Percentiles rank a stretch among this genome's conserved stretches.
phyloP scores from a whole-genome alignment of 495 filamentous ascomycete genomes.

The Haplographium delicatum region DNA sequence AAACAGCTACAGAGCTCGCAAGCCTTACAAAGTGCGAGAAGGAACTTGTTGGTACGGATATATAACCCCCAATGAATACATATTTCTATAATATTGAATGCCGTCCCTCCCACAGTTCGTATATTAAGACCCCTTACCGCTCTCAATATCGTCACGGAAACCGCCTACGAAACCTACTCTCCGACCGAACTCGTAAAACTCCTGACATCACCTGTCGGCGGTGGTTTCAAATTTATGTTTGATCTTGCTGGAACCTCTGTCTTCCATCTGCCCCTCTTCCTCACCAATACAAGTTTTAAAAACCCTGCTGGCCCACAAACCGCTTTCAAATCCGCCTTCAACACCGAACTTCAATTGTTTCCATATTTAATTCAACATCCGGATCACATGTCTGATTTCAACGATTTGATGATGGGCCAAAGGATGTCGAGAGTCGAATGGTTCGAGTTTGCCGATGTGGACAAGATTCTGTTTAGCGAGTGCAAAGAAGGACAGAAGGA shows the following conservation, averaged over 20 bases:
- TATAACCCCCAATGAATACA: background rate
- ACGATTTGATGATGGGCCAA: conserved; percentile 22
- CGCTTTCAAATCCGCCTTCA: conserved; percentile 19
- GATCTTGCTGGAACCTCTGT: conserved; percentile 6
- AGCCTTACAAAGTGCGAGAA: conserved; percentile 10
- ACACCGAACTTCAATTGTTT: conserved; percentile 18
- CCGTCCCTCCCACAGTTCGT: background rate
- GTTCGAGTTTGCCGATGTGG: conserved; percentile 17
- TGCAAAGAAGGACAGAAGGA: conserved; percentile 23
- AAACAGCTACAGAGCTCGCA: conserved; percentile 12
- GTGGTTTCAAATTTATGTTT: conserved; percentile 8
- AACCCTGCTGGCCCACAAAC: conserved; percentile 5
- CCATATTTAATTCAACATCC: conserved; percentile 18
- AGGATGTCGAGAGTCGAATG: conserved; percentile 14
- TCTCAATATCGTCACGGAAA: background rate
- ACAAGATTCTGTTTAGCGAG: conserved; percentile 14
- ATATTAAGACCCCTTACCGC: background rate
- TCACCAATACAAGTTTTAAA: background rate
- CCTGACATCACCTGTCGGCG: conserved; percentile 8
- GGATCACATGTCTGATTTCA: conserved; percentile 18
- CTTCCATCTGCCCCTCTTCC: conserved; percentile 14
- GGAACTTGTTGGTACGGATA: conserved; percentile 16
- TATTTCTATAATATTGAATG: background rate
- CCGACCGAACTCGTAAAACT: background rate
- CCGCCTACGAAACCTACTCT: background rate